Percentiles rank a stretch among this genome's conserved stretches.
These are phyloP conservation scores for Candida wancherniae DNA, from an alignment of 805 yeast genomes.

Conservation along the genomic window DNA sequence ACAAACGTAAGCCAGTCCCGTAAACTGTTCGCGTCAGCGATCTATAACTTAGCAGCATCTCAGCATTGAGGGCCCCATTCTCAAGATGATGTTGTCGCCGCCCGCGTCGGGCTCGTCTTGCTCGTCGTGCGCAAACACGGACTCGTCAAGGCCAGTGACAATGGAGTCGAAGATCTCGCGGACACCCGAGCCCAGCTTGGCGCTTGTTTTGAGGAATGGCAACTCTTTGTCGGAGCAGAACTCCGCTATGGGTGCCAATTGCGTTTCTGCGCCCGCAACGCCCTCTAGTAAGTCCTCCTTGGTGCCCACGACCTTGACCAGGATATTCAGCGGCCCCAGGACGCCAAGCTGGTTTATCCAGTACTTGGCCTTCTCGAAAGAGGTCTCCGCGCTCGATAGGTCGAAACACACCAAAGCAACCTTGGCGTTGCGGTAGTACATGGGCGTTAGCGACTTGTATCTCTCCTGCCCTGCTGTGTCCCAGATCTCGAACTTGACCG, in stretches of 20 bases:
- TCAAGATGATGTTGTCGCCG: slow-evolving; percentile 6
- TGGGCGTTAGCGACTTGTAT: slow-evolving; percentile 41
- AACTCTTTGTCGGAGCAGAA: slow-evolving; percentile 17
- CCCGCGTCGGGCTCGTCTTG: slow-evolving; percentile 1
- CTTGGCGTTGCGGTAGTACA: slow-evolving; percentile 42
- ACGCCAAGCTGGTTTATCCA: slow-evolving; percentile 80
- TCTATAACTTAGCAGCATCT: slow-evolving; percentile 1
- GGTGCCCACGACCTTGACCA: slow-evolving; percentile 67
- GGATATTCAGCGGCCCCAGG: slow-evolving; percentile 22
- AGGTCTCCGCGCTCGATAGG: slow-evolving; percentile 43
- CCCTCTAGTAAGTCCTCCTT: slow-evolving; percentile 59
- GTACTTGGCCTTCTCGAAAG: slow-evolving; percentile 68
- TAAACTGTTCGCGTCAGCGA: neutral
- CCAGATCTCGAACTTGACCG: slow-evolving; percentile 69
- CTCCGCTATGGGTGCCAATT: slow-evolving; percentile 13
- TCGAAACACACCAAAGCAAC: slow-evolving; percentile 85
- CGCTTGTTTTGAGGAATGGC: slow-evolving; percentile 48
- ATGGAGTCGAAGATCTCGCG: slow-evolving; percentile 29
- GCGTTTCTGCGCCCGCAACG: neutral
- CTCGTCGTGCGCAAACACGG: slow-evolving; percentile 21
- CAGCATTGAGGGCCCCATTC: neutral
- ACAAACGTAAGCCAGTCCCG: no score
- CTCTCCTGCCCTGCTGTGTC: slow-evolving; percentile 90
- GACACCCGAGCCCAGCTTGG: slow-evolving; percentile 67
- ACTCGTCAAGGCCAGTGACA: slow-evolving; percentile 28